Evolutionary conservation across 2,329 filamentous ascomycete genomes (phyloP).

Genomic region (Hypomyces perniciosus): DNA sequence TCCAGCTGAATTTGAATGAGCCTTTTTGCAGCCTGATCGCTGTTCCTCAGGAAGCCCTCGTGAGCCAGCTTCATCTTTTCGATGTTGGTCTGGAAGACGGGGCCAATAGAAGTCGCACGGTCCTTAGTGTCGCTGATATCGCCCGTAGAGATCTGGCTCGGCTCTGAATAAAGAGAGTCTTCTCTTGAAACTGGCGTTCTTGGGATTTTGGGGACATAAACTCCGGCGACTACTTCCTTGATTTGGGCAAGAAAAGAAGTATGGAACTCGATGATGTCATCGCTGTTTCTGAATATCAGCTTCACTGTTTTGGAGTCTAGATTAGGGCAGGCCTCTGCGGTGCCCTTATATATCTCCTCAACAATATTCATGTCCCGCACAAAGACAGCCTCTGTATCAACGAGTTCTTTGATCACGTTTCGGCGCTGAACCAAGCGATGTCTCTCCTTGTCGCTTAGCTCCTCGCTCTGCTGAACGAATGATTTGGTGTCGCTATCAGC

Average conservation of each 20-base stretch:
- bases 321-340: conserved; percentile 72
- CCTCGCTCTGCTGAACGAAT: conserved; percentile 33
- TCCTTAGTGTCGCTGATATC: conserved; percentile 49
- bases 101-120: conserved; percentile 46
- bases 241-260: conserved; percentile 71
- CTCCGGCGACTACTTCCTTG: conserved; percentile 70
- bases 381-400: conserved; percentile 89
- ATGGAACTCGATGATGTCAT: conserved; percentile 84
- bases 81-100: conserved; percentile 50
- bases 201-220: conserved; percentile 63
- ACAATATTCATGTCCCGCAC: conserved; percentile 95
- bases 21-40: conserved; percentile 55
- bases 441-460: conserved; percentile 48
- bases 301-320: conserved; percentile 81
- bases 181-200: conserved; percentile 38
- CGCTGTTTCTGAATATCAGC: conserved; percentile 85
- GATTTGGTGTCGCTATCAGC: conserved; percentile 33
- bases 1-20: conserved; percentile 59
- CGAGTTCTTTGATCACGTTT: conserved; percentile 82
- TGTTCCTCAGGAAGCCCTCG: conserved; percentile 57
- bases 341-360: conserved; percentile 95
- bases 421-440: conserved; percentile 74
- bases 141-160: conserved; percentile 30
- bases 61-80: conserved; percentile 56
- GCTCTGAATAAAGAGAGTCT: conserved; percentile 35